These are phyloP conservation scores for Peronospora farinosa DNA, from an alignment of 352 stramenopile genomes.

Conservation along the genomic window DNA sequence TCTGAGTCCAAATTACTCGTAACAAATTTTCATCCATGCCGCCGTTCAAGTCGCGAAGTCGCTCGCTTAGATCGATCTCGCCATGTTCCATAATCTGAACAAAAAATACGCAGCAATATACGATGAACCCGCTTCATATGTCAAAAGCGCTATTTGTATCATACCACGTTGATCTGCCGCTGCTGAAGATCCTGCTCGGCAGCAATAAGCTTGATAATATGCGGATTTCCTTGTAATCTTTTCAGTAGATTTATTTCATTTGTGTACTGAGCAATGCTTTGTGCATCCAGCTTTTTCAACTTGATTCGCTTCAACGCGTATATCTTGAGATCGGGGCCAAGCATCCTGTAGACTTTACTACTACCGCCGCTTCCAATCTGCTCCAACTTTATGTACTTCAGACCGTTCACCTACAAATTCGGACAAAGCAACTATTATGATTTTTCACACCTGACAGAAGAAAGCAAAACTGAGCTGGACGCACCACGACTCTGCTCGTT, in stretches of 20 bases:
- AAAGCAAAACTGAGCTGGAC: slow-evolving; percentile 1
- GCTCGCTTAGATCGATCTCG: slow-evolving; percentile 94
- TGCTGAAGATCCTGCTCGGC: slow-evolving; percentile 88
- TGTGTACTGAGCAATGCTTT: slow-evolving; percentile 91
- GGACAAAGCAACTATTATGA: slow-evolving; percentile 1
- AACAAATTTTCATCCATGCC: slow-evolving; percentile 96
- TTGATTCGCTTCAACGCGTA: slow-evolving; percentile 98
- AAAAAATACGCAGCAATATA: neutral
- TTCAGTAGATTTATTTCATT: slow-evolving; percentile 97
- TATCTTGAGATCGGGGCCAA: slow-evolving; percentile 89
- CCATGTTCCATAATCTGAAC: slow-evolving; percentile 93
- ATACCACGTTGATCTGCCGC: slow-evolving; percentile 67
- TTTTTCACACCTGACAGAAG: neutral
- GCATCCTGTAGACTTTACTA: slow-evolving; percentile 95
- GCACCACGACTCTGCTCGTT: slow-evolving; percentile 54
- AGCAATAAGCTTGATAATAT: slow-evolving; percentile 95
- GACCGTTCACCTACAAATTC: slow-evolving; percentile 72
- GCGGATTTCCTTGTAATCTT: slow-evolving; percentile 88
- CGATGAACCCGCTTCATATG: neutral
- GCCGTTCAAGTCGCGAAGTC: slow-evolving; percentile 78
- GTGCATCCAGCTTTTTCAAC: slow-evolving; percentile 86
- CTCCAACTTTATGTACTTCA: slow-evolving; percentile 92
- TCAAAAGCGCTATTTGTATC: neutral
- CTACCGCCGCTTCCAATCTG: slow-evolving; percentile 95
- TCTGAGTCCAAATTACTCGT: slow-evolving; percentile 97